Evolutionary conservation across 2,329 filamentous ascomycete species (phyloP), one percentile per base, ranked within the genome.

Genomic region (Furcasterigmium furcatum): DNA sequence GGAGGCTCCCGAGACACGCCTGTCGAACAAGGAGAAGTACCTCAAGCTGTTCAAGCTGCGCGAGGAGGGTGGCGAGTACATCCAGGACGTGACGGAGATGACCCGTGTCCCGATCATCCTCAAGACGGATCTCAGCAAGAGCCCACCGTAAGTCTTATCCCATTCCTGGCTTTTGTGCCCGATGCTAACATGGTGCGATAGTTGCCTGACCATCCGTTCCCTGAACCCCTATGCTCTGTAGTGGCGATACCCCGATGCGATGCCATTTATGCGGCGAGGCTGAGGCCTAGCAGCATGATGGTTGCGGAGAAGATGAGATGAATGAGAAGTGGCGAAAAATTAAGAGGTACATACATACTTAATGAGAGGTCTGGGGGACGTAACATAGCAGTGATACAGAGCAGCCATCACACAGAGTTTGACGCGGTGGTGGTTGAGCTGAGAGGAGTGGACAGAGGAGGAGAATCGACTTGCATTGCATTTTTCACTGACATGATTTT

Each of bases 61-160:
- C 43, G 92, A 99, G 67, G 88, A 95, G 69, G 87, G 88, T 56
- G 92, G 92, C 54, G 88, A 97, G 58, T 95, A 95, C 73, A 96
- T 99, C 61, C 94, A 99, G 71, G 94, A 99, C 67, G 91, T 99
- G 55, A 91, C 85, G 47, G 94, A 99, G 76, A 96, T 99, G 91
- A 92, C 90, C 36, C 81, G 92, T 56, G 88, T 99, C 50, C 94
- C 94, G n/a, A 88, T 99, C 55, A 95, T 99, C 65, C 73, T 99
- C 61, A 97, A 96, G 84, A 97, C 94, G 54, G 94, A 99, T 72
- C 80, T 99, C 60, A 89, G 79, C 72, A 99, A 99, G 88, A 97
- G 92, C 74, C 94, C 94, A 72, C 94, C 94, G 91, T 99, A 87
- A 84, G 94, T 92, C 40, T 27, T 47, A 39, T 29, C 18, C 22